Evolutionary conservation across 2,329 filamentous ascomycete genomes (phyloP), one percentile per base, ranked within the genome.

Genomic region (Sphaerostilbella broomeana): DNA sequence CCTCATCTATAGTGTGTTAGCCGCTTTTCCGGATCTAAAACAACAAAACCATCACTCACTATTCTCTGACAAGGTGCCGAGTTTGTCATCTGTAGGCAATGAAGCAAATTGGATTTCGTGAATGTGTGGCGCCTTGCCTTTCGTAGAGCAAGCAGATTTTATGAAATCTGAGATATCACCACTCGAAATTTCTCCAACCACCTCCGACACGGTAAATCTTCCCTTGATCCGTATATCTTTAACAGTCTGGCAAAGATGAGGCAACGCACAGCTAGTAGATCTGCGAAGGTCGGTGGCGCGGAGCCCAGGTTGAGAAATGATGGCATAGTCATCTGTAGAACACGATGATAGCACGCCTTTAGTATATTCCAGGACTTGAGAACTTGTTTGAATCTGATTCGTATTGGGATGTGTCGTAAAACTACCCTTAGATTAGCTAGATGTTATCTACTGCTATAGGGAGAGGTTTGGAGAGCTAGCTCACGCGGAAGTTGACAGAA

Each of bases 401-500:
- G 54, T 41, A 43, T 54, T 54, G 16, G 57, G 43, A 29, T 52
- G 51, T 40, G 62, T 47, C 36, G 58, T 40, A 51, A 72, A 59
- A 38, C 58, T 63, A 34, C 15, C 17, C 17, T 21, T n/a, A n/a
- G n/a, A n/a, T n/a, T 24, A 21, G 33, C 29, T 36, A 46, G 35
- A 24, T 30, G 19, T 31, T 17, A 33, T 30, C 24, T 38, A 20
- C 35, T 41, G 38, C 32, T 35, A 13, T 17, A 35, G 34, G 29
- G 28, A 24, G 15, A 19, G 13, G 28, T 12, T n/a, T 27, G 24
- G 17, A 24, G 28, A 13, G 24, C 41, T 40, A 46, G 56, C 81
- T 55, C 81, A 95, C 89, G 81, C 70, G 47, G 83, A 75, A 31
- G 83, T 90, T 21, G 90, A 95, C 61, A 94, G 82, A 50, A 95